Percentiles rank a stretch among this genome's conserved stretches.
These are phyloP conservation scores for Astrothelium subdiscretum DNA, from an alignment of 495 filamentous ascomycete genomes.

Conservation along the genomic window DNA sequence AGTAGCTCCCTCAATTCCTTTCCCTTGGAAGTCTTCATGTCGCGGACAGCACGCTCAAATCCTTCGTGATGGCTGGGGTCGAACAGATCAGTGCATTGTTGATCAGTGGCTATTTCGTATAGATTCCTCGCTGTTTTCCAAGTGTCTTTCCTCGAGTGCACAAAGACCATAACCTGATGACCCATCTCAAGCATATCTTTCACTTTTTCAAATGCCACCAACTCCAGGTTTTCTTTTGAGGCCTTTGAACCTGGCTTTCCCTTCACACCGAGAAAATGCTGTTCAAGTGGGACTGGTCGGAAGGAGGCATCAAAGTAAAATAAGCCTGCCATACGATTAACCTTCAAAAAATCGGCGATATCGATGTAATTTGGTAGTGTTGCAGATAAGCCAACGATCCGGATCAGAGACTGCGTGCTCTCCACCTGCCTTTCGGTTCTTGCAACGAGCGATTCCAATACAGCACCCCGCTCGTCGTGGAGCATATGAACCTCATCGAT, in stretches of 20 bases:
- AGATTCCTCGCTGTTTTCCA: slow-evolving; percentile 76
- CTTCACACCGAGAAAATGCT: slow-evolving; percentile 94
- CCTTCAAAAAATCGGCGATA: slow-evolving; percentile 91
- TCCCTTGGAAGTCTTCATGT: slow-evolving; percentile 73
- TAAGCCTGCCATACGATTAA: slow-evolving; percentile 83
- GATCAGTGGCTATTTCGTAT: slow-evolving; percentile 72
- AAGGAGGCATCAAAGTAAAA: slow-evolving; percentile 98
- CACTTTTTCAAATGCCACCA: slow-evolving; percentile 85
- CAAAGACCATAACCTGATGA: slow-evolving; percentile 98
- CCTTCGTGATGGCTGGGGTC: slow-evolving; percentile 58
- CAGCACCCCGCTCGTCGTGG: slow-evolving; percentile 92
- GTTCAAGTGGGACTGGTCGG: slow-evolving; percentile 88
- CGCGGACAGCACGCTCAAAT: slow-evolving; percentile 62
- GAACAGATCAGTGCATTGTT: slow-evolving; percentile 66
- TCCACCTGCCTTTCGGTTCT: slow-evolving; percentile 93
- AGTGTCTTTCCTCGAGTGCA: slow-evolving; percentile 93
- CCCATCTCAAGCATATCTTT: slow-evolving; percentile 75
- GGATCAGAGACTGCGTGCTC: slow-evolving; percentile 92
- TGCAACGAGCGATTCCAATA: slow-evolving; percentile 89
- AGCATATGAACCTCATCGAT: slow-evolving; percentile 99
- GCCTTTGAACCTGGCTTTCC: slow-evolving; percentile 71
- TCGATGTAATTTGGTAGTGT: slow-evolving; percentile 94
- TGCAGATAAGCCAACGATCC: slow-evolving; percentile 88
- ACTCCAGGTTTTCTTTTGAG: slow-evolving; percentile 80
- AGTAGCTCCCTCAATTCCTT: slow-evolving; percentile 80